These are phyloP conservation scores for Cornus florida DNA, from an alignment of 148 eudicot species.

Conservation along the genomic window DNA sequence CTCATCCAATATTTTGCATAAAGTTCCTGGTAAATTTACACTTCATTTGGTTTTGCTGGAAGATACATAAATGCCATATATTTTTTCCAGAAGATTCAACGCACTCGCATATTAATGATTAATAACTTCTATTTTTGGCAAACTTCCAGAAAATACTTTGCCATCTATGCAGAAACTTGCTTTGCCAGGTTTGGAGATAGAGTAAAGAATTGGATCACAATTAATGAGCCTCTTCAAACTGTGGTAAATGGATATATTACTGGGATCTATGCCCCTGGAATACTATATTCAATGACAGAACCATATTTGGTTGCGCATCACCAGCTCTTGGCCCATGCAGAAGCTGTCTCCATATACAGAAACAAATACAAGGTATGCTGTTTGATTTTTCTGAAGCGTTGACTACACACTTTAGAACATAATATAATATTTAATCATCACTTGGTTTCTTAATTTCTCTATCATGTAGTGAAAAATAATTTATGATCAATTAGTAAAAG, in stretches of 20 bases:
- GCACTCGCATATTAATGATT: no score
- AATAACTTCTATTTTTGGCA: constrained; percentile 8
- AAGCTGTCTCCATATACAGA: constrained; percentile 63
- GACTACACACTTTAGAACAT: no score
- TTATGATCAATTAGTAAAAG: no score
- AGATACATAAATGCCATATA: no score
- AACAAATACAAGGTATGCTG: constrained; percentile 57
- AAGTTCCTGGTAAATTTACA: no score
- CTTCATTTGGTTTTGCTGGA: no score
- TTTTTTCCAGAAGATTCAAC: no score
- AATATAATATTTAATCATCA: no score
- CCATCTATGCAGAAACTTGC: constrained; percentile 85
- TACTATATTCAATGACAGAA: constrained; percentile 44
- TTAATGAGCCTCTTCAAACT: constrained; percentile 87
- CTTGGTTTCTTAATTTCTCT: no score
- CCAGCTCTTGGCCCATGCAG: constrained; percentile 80
- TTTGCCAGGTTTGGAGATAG: constrained; percentile 78
- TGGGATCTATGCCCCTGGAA: constrained; percentile 83
- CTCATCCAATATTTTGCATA: no score
- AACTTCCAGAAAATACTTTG: constrained; percentile 72
- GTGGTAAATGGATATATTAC: constrained; percentile 60
- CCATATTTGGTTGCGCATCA: constrained; percentile 72
- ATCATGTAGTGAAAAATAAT: no score
- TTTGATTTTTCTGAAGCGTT: background rate
- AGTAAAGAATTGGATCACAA: constrained; percentile 81